Base-by-base conservation (phyloP, 2,329 filamentous ascomycete species). In the Monosporascus sp. region DNA sequence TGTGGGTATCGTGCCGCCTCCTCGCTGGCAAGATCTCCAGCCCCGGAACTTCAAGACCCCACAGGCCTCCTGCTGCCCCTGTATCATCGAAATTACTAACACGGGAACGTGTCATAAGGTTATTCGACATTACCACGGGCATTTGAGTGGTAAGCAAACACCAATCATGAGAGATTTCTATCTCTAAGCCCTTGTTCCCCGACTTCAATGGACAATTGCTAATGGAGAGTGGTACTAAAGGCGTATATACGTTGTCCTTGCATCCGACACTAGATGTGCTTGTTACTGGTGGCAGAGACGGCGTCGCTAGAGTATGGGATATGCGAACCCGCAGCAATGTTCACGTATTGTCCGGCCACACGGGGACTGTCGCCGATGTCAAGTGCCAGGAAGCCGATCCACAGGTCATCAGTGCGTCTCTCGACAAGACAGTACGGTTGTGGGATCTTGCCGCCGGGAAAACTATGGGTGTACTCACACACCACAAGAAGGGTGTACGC, bases 401-500 rank as follows among this genome's bases (percentile, higher is more conserved):
- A 0, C 94, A 99, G 71, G 86, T 99, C 66, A 95, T 99, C 63
- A 91, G 88, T 2, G 86, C 85, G n/a, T 97, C 92, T 6, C 83
- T 99, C 55, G 94, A 99, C 72, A 87, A 88, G 45, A 96, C 91
- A 0, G 89, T 97, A 37, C 82, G 93, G 31, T 77, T 99, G 57
- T 99, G 94, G 91, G 94, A 99, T 72, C 80, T 99, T 5, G 93
- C 93, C 0, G 94, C 95, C 0, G 93, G 92, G 61, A 99, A 99
- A 77, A 88, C 91, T 0, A 96, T 96, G 87, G 89, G 91, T 17
- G 91, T 96, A 2, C 78, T 99, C 47, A 99, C 94, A 1, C 95
- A 99, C 70, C 94, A 99, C 81, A 99, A 99, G 71, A 97, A 97
- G 76, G 92, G 93, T 53, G 92, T 99, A 11, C 84, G 94, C 49